Evolutionary conservation across 352 stramenopile species (phyloP).

Genomic region (Thraustotheca clavata): DNA sequence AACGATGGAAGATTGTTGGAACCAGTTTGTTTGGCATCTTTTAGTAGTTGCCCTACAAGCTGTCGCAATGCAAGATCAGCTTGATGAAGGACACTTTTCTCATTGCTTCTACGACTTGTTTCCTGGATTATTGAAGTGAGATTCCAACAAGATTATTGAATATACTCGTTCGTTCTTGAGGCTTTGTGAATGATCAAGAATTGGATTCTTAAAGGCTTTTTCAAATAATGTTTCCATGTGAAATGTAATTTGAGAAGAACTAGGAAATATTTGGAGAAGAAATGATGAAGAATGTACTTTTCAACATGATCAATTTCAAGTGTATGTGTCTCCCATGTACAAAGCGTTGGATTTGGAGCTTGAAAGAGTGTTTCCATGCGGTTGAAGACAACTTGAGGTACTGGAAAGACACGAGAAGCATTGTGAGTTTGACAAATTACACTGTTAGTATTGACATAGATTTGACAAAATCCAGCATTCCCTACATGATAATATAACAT

Average conservation of each 20-base stretch:
- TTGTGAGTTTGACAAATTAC: conserved; percentile 6
- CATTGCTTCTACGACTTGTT: not conserved
- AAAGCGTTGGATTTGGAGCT: not conserved
- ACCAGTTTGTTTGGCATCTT: not conserved
- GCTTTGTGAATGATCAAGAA: too few species aligned
- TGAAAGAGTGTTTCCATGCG: conserved; percentile 8
- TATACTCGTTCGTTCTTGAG: too few species aligned
- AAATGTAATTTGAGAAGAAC: too few species aligned
- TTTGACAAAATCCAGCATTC: conserved; percentile 5
- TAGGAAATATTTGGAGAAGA: too few species aligned
- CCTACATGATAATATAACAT: not conserved
- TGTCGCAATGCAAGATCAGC: not conserved
- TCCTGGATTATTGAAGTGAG: too few species aligned
- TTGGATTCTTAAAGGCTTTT: too few species aligned
- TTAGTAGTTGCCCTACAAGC: not conserved
- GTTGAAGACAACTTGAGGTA: not conserved
- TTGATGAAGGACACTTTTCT: not conserved
- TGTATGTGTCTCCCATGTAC: not conserved
- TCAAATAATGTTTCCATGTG: too few species aligned
- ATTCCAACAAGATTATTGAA: too few species aligned
- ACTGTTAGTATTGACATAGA: not conserved
- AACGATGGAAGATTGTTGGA: not conserved
- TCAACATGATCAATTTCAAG: not conserved
- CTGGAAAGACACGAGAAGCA: not conserved
- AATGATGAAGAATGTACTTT: too few species aligned